Percentiles rank a stretch among this genome's conserved stretches.
phyloP scores from a whole-genome alignment of 495 filamentous ascomycete species.

The Staphylotrichum tortipilum region DNA sequence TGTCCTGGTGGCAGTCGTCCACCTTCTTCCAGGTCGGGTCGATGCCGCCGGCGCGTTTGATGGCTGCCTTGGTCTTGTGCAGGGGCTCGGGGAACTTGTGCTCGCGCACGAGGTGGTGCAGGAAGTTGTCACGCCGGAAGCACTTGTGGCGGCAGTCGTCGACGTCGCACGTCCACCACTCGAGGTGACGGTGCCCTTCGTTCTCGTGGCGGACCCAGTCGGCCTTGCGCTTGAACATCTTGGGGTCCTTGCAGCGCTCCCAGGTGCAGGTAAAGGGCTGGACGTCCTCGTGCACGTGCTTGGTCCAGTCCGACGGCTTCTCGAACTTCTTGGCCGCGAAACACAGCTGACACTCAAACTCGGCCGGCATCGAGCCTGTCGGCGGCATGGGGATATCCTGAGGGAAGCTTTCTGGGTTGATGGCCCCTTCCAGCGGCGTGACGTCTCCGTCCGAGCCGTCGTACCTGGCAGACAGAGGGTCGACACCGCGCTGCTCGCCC shows the following conservation, averaged over 20 bases:
- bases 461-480: constrained; percentile 34
- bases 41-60: constrained; percentile 43
- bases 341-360: constrained; percentile 89
- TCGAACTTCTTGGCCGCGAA: constrained; percentile 83
- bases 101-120: constrained; percentile 89
- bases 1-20: constrained; percentile 69
- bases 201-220: constrained; percentile 97
- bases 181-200: constrained; percentile 82
- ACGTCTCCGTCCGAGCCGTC: constrained; percentile 56
- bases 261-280: constrained; percentile 96
- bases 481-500: constrained; percentile 29
- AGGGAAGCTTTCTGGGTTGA: constrained; percentile 64
- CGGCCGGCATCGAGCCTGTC: constrained; percentile 66
- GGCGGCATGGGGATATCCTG: constrained; percentile 75
- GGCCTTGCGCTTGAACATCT: constrained; percentile 94
- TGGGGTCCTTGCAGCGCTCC: constrained; percentile 71
- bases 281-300: constrained; percentile 93
- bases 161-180: constrained; percentile 84
- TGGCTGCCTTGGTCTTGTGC: constrained; percentile 50
- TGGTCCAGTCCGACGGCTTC: constrained; percentile 97
- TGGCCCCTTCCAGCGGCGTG: constrained; percentile 55
- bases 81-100: constrained; percentile 81
- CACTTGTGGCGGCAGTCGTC: constrained; percentile 77
- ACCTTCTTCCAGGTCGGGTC: constrained; percentile 69
- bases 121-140: constrained; percentile 90